These are phyloP conservation scores for Nitzschia palea DNA, from an alignment of 108 stramenopile species.

Conservation along the genomic window DNA sequence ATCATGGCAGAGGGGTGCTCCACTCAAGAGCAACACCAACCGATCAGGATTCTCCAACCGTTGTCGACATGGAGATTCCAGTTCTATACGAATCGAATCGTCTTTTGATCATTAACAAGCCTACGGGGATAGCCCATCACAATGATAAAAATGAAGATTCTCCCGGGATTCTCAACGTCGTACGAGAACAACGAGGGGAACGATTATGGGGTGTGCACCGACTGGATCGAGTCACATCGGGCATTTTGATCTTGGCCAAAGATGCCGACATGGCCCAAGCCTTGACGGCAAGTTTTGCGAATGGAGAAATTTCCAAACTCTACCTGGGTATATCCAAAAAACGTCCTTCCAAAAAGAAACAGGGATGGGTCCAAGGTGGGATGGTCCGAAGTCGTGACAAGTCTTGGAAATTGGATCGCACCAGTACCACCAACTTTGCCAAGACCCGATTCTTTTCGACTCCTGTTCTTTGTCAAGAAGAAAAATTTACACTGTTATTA, in stretches of 20 bases:
- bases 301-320: conserved; percentile 42
- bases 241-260: conserved; percentile 80
- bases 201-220: conserved; percentile 84
- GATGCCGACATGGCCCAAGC: conserved; percentile 41
- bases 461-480: conserved; percentile 10
- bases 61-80: conserved; percentile 15
- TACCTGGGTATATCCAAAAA: conserved; percentile 70
- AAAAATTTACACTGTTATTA: conserved; percentile 17
- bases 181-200: conserved; percentile 30
- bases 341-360: conserved; percentile 69
- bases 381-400: conserved; percentile 71
- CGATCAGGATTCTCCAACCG: too few relatives aligned
- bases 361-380: conserved; percentile 73
- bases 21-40: too few relatives aligned
- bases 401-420: conserved; percentile 59
- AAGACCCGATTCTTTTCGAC: conserved; percentile 75
- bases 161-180: conserved; percentile 47
- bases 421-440: conserved; percentile 43
- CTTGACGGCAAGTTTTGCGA: conserved; percentile 44
- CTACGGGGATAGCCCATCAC: conserved; percentile 68
- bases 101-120: conserved; percentile 68
- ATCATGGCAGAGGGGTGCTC: too few relatives aligned
- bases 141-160: conserved; percentile 34
- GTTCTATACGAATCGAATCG: conserved; percentile 65
- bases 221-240: conserved; percentile 75